Evolutionary conservation across 2,329 filamentous ascomycete genomes (phyloP).

Genomic region (Cercospora sesami): DNA sequence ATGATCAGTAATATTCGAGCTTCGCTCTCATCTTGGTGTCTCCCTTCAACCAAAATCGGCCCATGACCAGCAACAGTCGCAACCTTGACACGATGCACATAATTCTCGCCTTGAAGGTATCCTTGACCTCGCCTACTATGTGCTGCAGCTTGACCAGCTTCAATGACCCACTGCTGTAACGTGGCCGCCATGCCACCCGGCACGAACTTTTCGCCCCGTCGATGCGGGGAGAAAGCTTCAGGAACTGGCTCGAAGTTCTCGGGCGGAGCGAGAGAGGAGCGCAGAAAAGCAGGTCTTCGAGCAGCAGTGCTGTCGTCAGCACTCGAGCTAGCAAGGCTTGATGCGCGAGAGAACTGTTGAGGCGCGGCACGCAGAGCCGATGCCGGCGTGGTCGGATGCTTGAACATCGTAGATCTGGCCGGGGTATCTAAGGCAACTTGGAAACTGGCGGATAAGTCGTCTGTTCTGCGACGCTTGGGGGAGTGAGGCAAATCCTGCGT

Average conservation of each 20-base stretch:
- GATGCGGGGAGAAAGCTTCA: constrained; percentile 56
- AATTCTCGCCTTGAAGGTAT: constrained; percentile 30
- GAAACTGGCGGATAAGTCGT: constrained; percentile 16
- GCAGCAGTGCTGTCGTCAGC: constrained; percentile 12
- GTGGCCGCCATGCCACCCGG: constrained; percentile 52
- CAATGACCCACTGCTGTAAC: constrained; percentile 54
- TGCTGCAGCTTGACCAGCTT: constrained; percentile 38
- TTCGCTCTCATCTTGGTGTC: constrained; percentile 15
- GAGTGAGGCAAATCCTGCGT: constrained; percentile 29
- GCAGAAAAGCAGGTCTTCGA: constrained; percentile 43
- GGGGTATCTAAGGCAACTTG: constrained; percentile 17
- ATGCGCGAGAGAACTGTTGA: constrained; percentile 20
- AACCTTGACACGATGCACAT: constrained; percentile 28
- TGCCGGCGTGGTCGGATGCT: constrained; percentile 24
- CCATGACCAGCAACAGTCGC: constrained; percentile 23
- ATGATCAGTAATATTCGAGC: constrained; percentile 28
- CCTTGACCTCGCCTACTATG: constrained; percentile 30
- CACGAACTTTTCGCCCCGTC: constrained; percentile 52
- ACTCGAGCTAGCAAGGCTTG: constrained; percentile 18
- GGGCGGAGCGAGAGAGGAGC: constrained; percentile 38
- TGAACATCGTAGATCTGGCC: constrained; percentile 23
- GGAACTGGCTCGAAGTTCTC: constrained; percentile 45
- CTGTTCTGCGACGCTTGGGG: constrained; percentile 35
- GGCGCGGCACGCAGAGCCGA: constrained; percentile 15
- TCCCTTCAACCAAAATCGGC: constrained; percentile 25